Conservation (phyloP, 148 eudicot species). For the Dianthus caryophyllus region DNA sequence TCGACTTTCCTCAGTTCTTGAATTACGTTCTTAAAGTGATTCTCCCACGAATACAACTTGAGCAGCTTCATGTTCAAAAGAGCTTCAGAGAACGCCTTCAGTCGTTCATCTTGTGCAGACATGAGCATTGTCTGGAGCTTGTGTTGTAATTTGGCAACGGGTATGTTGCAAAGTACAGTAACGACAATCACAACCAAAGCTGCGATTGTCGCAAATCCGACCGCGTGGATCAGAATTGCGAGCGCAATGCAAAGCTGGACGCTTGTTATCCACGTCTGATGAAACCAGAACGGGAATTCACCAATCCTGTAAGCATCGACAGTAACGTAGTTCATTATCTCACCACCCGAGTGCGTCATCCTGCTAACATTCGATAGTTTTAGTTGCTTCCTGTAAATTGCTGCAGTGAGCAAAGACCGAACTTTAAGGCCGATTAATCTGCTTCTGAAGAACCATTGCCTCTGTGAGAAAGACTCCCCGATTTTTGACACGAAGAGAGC, state of each 20-base stretch:
- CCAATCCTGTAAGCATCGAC: conserved; percentile 80
- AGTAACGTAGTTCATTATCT: conserved; percentile 71
- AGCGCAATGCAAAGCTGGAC: conserved; percentile 64
- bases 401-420: conserved; percentile 62
- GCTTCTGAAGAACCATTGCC: conserved; percentile 69
- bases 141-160: conserved; percentile 63
- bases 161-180: conserved; percentile 57
- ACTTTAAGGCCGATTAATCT: conserved; percentile 63
- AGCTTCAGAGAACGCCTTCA: conserved; percentile 53
- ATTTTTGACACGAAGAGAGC: conserved; percentile 52
- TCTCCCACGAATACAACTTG: conserved; percentile 75
- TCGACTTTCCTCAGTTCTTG: conserved; percentile 51
- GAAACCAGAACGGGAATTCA: conserved; percentile 79
- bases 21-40: conserved; percentile 54
- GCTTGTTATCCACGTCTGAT: conserved; percentile 71
- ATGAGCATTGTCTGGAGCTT: conserved; percentile 59
- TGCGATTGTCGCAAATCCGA: conserved; percentile 62
- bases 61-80: conserved; percentile 75
- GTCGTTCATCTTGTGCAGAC: conserved; percentile 61
- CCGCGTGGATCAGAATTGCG: conserved; percentile 42
- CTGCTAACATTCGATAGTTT: conserved; percentile 61
- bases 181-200: conserved; percentile 49
- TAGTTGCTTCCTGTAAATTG: conserved; percentile 66
- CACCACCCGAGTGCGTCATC: conserved; percentile 60
- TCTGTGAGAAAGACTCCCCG: conserved; percentile 62